Conservation (phyloP, 306 rosid species). For the Pterocarpus macrocarpus region DNA sequence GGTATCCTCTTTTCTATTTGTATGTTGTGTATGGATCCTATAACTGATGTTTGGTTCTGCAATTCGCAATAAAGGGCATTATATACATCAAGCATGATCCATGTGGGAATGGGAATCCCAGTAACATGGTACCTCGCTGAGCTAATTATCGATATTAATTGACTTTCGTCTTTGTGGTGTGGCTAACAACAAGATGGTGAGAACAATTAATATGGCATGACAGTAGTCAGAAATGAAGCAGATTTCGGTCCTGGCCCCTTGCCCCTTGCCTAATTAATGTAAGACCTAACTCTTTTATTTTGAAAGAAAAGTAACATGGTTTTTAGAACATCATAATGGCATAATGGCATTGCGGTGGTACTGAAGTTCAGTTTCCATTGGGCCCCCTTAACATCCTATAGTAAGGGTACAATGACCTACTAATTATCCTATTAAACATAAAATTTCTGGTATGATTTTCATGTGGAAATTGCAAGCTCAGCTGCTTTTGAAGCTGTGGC, state of each 20-base stretch:
- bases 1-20: slow-evolving; percentile 17
- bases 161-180: slow-evolving; percentile 29
- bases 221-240: slow-evolving; percentile 15
- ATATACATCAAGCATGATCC: slow-evolving; percentile 26
- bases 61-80: slow-evolving; percentile 40
- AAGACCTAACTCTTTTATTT: too few relatives aligned
- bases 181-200: neutral
- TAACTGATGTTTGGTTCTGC: slow-evolving; percentile 37
- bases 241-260: neutral
- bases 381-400: neutral
- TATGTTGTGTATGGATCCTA: slow-evolving; percentile 31
- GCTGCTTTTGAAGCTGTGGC: slow-evolving; percentile 8
- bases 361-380: neutral
- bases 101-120: slow-evolving; percentile 37
- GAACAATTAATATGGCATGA: slow-evolving; percentile 10
- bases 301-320: neutral
- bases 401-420: slow-evolving; percentile 5
- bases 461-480: slow-evolving; percentile 4
- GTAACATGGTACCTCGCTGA: slow-evolving; percentile 37
- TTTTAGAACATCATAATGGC: neutral
- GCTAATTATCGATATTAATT: slow-evolving; percentile 15
- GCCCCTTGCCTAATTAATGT: neutral
- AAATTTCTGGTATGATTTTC: neutral
- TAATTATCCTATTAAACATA: neutral
- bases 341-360: slow-evolving; percentile 13